Evolutionary conservation across 2,329 filamentous ascomycete species (phyloP).

Genomic region (Aspergillus niger): DNA sequence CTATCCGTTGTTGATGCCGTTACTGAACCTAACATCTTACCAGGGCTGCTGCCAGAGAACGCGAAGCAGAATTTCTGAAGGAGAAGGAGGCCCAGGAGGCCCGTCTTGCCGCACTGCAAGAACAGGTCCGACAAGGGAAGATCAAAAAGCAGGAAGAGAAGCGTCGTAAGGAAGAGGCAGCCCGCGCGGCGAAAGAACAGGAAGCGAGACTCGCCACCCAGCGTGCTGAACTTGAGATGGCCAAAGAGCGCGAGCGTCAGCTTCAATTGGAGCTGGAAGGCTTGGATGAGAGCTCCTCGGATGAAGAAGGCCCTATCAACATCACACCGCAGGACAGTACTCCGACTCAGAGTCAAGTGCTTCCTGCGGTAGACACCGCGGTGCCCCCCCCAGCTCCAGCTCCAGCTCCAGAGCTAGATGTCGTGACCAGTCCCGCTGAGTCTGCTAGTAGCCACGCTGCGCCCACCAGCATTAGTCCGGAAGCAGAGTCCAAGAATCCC

Average conservation of each 20-base stretch:
- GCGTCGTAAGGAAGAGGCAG: slow-evolving; percentile 82
- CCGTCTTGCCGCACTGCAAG: slow-evolving; percentile 84
- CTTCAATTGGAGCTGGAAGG: slow-evolving; percentile 84
- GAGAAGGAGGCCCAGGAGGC: slow-evolving; percentile 81
- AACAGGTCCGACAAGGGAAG: slow-evolving; percentile 91
- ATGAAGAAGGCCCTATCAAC: slow-evolving; percentile 76
- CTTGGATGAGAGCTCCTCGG: slow-evolving; percentile 72
- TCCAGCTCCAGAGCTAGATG: slow-evolving; percentile 48
- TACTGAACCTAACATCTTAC: slow-evolving; percentile 18
- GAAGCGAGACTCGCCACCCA: slow-evolving; percentile 81
- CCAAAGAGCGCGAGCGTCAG: slow-evolving; percentile 85
- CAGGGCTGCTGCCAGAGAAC: slow-evolving; percentile 71
- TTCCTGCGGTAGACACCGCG: slow-evolving; percentile 43
- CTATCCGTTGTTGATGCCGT: neutral
- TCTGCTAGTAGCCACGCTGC: slow-evolving; percentile 54
- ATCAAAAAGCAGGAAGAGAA: slow-evolving; percentile 96
- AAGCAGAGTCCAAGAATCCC: slow-evolving; percentile 86
- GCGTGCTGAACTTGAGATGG: slow-evolving; percentile 87
- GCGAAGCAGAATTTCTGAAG: slow-evolving; percentile 77
- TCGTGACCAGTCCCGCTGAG: slow-evolving; percentile 52
- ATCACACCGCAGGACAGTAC: slow-evolving; percentile 65
- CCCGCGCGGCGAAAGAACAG: slow-evolving; percentile 83
- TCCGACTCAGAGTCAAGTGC: slow-evolving; percentile 59
- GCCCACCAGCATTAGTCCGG: slow-evolving; percentile 58
- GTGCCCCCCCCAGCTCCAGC: slow-evolving; percentile 27